Percentiles rank a stretch among this genome's conserved stretches.
Conservation (phyloP, 768 basidiomycete species). For the Rhodosporidiobolus sp. region DNA sequence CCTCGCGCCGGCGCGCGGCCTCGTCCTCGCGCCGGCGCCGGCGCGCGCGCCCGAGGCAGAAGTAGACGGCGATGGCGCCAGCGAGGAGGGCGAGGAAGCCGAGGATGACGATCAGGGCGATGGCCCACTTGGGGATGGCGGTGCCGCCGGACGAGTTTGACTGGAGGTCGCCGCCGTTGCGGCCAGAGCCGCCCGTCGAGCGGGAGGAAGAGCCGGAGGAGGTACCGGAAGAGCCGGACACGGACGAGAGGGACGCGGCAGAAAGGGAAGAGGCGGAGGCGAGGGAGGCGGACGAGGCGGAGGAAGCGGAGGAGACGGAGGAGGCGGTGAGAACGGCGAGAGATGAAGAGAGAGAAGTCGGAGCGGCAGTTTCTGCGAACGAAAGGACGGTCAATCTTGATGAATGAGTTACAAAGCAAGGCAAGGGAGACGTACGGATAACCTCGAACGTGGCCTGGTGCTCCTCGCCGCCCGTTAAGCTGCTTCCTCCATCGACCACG, state of each 20-base stretch:
- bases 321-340: conserved; percentile 76
- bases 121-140: conserved; percentile 54
- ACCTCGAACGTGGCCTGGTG: conserved; percentile 73
- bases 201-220: not conserved
- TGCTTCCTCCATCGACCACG: conserved; percentile 59
- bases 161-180: conserved; percentile 13
- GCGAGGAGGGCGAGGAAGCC: conserved; percentile 78
- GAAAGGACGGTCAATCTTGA: not conserved
- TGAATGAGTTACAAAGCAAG: not conserved
- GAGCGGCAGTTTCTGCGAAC: conserved; percentile 49
- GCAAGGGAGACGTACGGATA: conserved; percentile 51
- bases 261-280: conserved; percentile 28
- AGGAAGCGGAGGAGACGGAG: conserved; percentile 51
- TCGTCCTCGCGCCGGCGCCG: conserved; percentile 41
- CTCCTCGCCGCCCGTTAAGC: conserved; percentile 59
- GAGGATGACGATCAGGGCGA: conserved; percentile 81
- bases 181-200: not conserved
- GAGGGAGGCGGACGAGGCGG: conserved; percentile 37
- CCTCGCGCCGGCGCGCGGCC: conserved; percentile 46
- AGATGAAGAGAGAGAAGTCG: conserved; percentile 42
- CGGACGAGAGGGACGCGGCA: not conserved
- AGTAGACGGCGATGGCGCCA: conserved; percentile 64
- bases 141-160: conserved; percentile 1
- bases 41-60: conserved; percentile 68
- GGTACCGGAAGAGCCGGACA: conserved; percentile 4